Conservation (phyloP, 2,329 filamentous ascomycete genomes). For the Colletotrichum sp. region DNA sequence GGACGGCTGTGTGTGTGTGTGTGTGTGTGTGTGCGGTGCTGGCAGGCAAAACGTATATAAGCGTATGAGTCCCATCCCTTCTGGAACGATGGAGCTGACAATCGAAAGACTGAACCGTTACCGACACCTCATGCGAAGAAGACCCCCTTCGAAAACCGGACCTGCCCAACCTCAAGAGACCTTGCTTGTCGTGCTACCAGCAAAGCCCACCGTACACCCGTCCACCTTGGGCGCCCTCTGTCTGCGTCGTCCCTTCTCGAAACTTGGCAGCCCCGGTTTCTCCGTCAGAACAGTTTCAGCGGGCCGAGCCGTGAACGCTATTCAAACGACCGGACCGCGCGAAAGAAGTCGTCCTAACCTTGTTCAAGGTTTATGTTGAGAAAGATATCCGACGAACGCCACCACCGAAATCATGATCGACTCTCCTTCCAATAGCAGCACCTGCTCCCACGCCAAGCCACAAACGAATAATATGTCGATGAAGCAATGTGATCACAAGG, state of each 20-base stretch:
- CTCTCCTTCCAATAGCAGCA: neutral
- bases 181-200: neutral
- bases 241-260: neutral
- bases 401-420: neutral
- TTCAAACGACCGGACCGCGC: conserved; percentile 1
- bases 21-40: neutral
- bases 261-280: conserved; percentile 18
- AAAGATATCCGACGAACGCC: neutral
- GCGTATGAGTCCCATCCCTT: conserved; percentile 14
- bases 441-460: neutral
- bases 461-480: conserved; percentile 18
- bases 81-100: conserved; percentile 2
- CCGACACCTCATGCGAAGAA: neutral
- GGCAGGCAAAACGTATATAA: conserved; percentile 17
- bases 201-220: neutral
- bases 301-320: conserved; percentile 19
- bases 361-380: neutral
- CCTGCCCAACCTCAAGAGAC: neutral
- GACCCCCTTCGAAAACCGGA: neutral
- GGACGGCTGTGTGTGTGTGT: neutral
- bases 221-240: neutral
- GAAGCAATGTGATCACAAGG: conserved; percentile 24
- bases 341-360: neutral
- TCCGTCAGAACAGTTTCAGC: conserved; percentile 9
- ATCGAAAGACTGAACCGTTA: conserved; percentile 2